Percentiles rank a stretch among this genome's conserved stretches.
Evolutionary conservation across 2,329 filamentous ascomycete species (phyloP).

Genomic region (Aspergillus costaricaensis): DNA sequence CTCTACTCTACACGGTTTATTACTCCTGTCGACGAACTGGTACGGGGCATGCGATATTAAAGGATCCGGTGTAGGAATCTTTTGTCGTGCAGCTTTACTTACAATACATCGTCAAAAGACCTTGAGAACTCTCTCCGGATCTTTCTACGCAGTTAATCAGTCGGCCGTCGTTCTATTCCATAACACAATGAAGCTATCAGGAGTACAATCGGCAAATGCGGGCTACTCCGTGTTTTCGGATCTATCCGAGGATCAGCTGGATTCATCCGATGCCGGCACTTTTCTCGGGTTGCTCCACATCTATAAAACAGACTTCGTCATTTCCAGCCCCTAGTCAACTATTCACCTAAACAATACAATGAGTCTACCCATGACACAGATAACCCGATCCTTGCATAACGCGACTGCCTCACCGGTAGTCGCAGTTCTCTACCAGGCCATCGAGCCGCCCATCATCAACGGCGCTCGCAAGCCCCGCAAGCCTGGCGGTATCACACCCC

Average conservation of each 20-base stretch:
- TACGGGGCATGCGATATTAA: no score
- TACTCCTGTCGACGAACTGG: no score
- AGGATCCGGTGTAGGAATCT: no score
- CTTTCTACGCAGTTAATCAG: no score
- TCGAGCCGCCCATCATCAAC: constrained; percentile 51
- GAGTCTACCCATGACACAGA: background rate
- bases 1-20: no score
- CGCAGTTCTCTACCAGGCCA: constrained; percentile 51
- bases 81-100: no score
- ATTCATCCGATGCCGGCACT: background rate
- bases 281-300: background rate
- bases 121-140: no score
- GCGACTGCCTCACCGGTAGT: constrained; percentile 28
- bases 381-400: background rate
- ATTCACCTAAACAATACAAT: background rate
- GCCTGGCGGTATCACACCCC: constrained; percentile 43
- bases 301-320: background rate
- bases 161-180: no score
- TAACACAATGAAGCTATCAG: no score
- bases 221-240: background rate
- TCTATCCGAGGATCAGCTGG: background rate
- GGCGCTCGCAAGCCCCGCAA: constrained; percentile 54
- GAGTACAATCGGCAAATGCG: background rate
- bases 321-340: background rate
- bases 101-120: no score